Evolutionary conservation across 1,284 basidiomycete species (phyloP), one percentile per base, ranked within the genome.

Genomic region (Sporisorium exsertum): DNA sequence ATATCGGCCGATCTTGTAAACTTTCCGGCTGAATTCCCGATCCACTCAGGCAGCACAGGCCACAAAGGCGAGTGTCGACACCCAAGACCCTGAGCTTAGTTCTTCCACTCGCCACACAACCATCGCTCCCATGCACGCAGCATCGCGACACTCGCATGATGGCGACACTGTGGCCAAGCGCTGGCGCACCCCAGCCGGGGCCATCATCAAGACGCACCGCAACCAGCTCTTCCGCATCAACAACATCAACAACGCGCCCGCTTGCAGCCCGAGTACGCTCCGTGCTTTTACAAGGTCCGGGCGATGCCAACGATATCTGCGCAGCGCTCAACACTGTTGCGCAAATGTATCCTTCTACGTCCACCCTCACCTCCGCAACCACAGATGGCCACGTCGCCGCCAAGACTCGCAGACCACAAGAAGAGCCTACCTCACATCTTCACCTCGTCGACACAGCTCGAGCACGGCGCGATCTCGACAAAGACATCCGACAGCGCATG

Each of bases 401-500:
- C 18, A 43, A 22, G 9, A 37, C 4, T 5, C 6, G n/a, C 42
- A 40, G n/a, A 32, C 47, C 6, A 24, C 24, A n/a, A n/a, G 40
- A 32, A n/a, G 45, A 53, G 27, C n/a, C 45, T 5, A 15, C 37
- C 15, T 18, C 56, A 5, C 32, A 33, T 9, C 51, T 51, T 3
- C 37, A 32, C 3, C 61, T 68, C 10, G 69, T 81, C 29, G 68
- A 78, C 60, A 68, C 70, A 0, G 88, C 89, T 5, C 87, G 88
- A 33, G 94, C 93, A 20, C 88, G 94, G 60, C 92, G 91, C 83
- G 90, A 91, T 80, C 88, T 97, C 57, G 90, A 93, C 64, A 88
- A 91, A 61, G 94, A 97, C 84, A 91, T 95, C 82, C 94, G 97
- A 84, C 88, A 87, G 58, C 91, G 91, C 80, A 88, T 97, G 43